A percentile compares a stretch with the other conserved stretches of the same genome.
Evolutionary conservation across 352 stramenopile genomes (phyloP).

Genomic region (Peronospora destructor): DNA sequence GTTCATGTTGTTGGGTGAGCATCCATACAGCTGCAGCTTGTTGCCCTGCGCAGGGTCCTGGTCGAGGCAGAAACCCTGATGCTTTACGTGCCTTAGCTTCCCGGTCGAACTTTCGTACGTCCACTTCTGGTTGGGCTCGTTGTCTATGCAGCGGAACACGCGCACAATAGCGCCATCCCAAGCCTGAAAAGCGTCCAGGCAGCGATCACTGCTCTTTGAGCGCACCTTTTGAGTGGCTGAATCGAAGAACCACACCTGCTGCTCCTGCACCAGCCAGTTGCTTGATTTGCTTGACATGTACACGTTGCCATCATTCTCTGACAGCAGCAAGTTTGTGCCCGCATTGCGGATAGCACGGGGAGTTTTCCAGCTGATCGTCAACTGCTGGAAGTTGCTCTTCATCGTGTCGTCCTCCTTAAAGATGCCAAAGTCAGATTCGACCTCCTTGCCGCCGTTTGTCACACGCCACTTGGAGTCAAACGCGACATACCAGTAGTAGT

Average conservation of each 20-base stretch:
- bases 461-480: slow-evolving; percentile 63
- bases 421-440: slow-evolving; percentile 65
- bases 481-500: slow-evolving; percentile 72
- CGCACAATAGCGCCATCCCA: slow-evolving; percentile 47
- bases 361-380: slow-evolving; percentile 33
- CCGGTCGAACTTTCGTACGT: slow-evolving; percentile 41
- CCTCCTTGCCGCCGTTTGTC: slow-evolving; percentile 33
- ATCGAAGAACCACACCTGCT: slow-evolving; percentile 69
- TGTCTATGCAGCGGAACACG: slow-evolving; percentile 45
- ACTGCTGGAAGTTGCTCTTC: slow-evolving; percentile 49
- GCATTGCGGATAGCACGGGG: slow-evolving; percentile 27
- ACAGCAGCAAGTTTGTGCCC: slow-evolving; percentile 27
- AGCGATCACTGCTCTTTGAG: slow-evolving; percentile 63
- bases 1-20: slow-evolving; percentile 46
- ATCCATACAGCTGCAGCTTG: slow-evolving; percentile 58
- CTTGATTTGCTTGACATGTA: slow-evolving; percentile 36
- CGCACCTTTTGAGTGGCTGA: slow-evolving; percentile 37
- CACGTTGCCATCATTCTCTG: slow-evolving; percentile 32
- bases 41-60: slow-evolving; percentile 34
- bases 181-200: slow-evolving; percentile 49
- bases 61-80: slow-evolving; percentile 58
- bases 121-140: slow-evolving; percentile 64
- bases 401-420: slow-evolving; percentile 42
- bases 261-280: slow-evolving; percentile 45
- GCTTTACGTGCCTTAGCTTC: slow-evolving; percentile 34